These are phyloP conservation scores for Monosporascus sp. DNA, from an alignment of 2,329 filamentous ascomycete genomes.

Conservation along the genomic window DNA sequence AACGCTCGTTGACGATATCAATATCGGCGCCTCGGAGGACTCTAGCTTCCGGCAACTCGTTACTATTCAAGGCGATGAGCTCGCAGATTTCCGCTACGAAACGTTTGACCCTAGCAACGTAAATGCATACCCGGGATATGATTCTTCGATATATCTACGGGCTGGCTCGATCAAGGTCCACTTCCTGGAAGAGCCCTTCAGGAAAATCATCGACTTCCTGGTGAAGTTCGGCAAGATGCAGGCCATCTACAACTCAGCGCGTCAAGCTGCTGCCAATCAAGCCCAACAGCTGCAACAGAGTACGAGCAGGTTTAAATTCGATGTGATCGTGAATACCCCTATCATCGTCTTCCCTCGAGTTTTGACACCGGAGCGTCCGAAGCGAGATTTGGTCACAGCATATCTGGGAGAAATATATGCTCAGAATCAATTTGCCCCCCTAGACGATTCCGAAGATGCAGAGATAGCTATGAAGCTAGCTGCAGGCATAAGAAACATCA, in stretches of 20 bases:
- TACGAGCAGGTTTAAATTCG: constrained; percentile 86
- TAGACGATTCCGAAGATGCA: constrained; percentile 70
- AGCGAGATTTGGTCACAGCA: constrained; percentile 80
- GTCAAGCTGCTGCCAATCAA: constrained; percentile 89
- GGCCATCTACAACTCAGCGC: constrained; percentile 93
- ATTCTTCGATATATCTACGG: constrained; percentile 83
- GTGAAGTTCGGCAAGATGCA: constrained; percentile 99
- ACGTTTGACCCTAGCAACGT: constrained; percentile 73
- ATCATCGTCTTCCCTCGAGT: constrained; percentile 90
- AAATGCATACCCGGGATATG: constrained; percentile 84
- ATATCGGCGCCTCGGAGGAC: constrained; percentile 75
- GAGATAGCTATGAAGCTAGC: constrained; percentile 84
- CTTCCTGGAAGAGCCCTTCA: constrained; percentile 93
- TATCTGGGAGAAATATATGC: constrained; percentile 97
- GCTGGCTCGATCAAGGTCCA: constrained; percentile 96
- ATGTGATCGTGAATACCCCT: constrained; percentile 87
- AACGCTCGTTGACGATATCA: constrained; percentile 87
- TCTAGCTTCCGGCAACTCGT: constrained; percentile 82
- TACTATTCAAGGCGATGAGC: constrained; percentile 89
- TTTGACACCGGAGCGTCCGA: constrained; percentile 62
- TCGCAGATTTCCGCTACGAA: constrained; percentile 96
- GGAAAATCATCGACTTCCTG: constrained; percentile 95
- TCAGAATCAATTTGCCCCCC: constrained; percentile 82
- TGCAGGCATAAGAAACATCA: constrained; percentile 86
- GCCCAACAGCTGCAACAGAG: constrained; percentile 90